Conservation (phyloP, 139 green algal species). For the Limnomonas spitsbergensis region DNA sequence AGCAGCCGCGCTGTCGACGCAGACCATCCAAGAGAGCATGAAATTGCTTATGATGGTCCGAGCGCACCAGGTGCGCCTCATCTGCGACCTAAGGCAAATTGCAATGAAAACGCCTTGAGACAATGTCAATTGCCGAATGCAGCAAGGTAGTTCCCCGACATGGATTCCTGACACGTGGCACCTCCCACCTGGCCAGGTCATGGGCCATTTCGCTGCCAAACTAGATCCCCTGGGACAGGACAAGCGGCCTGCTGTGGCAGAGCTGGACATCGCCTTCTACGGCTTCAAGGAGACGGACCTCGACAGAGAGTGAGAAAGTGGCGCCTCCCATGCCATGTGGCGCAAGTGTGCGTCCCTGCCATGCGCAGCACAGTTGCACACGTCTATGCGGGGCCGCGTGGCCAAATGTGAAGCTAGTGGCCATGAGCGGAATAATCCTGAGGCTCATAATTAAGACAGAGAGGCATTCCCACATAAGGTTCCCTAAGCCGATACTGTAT, state of each 20-base stretch:
- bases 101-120: too few relatives aligned
- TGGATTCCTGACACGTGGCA: neutral
- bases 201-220: conserved; percentile 75
- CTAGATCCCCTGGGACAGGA: conserved; percentile 89
- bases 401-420: too few relatives aligned
- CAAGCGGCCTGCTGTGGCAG: conserved; percentile 40
- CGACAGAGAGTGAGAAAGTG: conserved; percentile 83
- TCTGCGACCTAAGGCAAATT: too few relatives aligned
- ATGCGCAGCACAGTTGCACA: neutral
- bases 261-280: conserved; percentile 86
- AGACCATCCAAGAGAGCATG: conserved; percentile 94
- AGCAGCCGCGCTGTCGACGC: conserved; percentile 73
- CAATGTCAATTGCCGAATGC: neutral
- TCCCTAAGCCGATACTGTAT: too few relatives aligned
- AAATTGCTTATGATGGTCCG: conserved; percentile 88
- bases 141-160: neutral
- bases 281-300: conserved; percentile 92
- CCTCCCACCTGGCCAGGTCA: conserved; percentile 44
- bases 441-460: too few relatives aligned
- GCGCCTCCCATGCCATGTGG: neutral
- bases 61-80: conserved; percentile 85
- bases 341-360: too few relatives aligned
- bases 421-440: too few relatives aligned
- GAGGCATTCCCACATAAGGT: too few relatives aligned
- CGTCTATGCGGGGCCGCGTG: neutral